These are phyloP conservation scores for Phlyctochytrium bullatum DNA, from an alignment of 192 early-diverging fungal species.

Conservation along the genomic window DNA sequence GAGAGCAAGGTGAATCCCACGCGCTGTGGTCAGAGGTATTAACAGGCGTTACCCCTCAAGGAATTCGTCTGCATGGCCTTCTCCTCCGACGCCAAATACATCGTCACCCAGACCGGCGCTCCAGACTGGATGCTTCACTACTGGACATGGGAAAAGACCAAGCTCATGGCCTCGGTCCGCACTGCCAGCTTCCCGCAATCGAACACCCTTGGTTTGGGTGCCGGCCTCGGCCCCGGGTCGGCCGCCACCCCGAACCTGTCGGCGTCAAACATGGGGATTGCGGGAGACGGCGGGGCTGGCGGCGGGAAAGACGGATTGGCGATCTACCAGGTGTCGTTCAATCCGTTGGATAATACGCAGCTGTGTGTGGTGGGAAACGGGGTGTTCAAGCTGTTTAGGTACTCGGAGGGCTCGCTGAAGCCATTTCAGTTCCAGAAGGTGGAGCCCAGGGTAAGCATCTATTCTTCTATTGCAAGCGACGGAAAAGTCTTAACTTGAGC, in stretches of 20 bases:
- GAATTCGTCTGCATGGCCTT: constrained; percentile 58
- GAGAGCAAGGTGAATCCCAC: constrained; percentile 46
- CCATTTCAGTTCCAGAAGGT: constrained; percentile 38
- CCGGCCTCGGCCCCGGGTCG: background rate
- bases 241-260: constrained; percentile 1
- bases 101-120: constrained; percentile 48
- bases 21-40: no score
- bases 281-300: background rate
- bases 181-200: constrained; percentile 19
- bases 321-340: constrained; percentile 50
- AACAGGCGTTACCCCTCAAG: no score
- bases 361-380: constrained; percentile 53
- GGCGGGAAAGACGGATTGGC: constrained; percentile 14
- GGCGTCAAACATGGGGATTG: background rate
- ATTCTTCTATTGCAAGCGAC: background rate
- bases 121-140: constrained; percentile 63
- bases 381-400: constrained; percentile 53
- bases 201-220: background rate
- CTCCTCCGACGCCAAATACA: constrained; percentile 56
- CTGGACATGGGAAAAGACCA: constrained; percentile 62
- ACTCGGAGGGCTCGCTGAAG: constrained; percentile 47
- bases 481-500: background rate
- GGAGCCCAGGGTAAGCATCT: constrained; percentile 45
- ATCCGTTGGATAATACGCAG: constrained; percentile 52
- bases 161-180: constrained; percentile 48